A percentile compares a stretch with the other conserved stretches of the same genome.
phyloP scores from a whole-genome alignment of 176 grass and related monocot species.

The Rhynchospora pubera region DNA sequence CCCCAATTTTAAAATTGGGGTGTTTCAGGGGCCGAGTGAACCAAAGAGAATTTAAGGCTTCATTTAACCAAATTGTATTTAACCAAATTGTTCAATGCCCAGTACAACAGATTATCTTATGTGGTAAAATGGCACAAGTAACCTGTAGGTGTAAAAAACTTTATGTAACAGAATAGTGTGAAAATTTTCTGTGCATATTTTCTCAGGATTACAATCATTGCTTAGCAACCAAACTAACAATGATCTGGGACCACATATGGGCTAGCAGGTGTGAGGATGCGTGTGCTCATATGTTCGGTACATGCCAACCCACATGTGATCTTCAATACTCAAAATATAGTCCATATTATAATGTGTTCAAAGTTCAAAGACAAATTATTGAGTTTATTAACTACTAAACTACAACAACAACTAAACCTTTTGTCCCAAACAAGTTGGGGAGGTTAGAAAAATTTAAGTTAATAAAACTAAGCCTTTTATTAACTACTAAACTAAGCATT shows the following conservation, averaged over 20 bases:
- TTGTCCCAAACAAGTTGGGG: too few species aligned
- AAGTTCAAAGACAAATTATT: not conserved
- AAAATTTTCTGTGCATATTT: not conserved
- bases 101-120: not conserved
- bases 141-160: not conserved
- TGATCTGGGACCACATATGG: not conserved
- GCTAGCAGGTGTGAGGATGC: not conserved
- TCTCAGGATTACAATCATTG: not conserved
- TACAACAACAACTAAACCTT: not conserved
- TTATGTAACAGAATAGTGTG: not conserved
- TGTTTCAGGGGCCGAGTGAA: not conserved
- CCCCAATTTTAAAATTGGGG: too few species aligned
- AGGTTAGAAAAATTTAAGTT: too few species aligned
- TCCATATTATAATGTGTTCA: not conserved
- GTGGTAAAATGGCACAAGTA: not conserved
- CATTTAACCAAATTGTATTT: not conserved
- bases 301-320: not conserved
- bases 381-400: not conserved
- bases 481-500: conserved; percentile 5
- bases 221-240: not conserved
- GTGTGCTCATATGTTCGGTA: not conserved
- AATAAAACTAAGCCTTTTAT: not conserved
- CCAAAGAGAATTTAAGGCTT: not conserved
- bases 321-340: not conserved
- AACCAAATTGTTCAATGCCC: not conserved